These are phyloP conservation scores for Tranzscheliella williamsii DNA, from an alignment of 1,284 basidiomycete species.

Conservation along the genomic window DNA sequence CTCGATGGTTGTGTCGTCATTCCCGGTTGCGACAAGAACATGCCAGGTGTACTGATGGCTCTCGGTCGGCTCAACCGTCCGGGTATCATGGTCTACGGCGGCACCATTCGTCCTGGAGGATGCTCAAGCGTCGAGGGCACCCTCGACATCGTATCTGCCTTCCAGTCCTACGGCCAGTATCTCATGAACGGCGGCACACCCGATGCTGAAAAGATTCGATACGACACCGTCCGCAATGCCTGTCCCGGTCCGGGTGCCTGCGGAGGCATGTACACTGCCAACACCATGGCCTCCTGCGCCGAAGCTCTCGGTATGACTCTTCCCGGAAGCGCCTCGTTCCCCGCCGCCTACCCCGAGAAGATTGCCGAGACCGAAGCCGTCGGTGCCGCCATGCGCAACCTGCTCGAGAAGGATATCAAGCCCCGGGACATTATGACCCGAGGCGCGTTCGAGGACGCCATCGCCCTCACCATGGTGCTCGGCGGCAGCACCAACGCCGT, in stretches of 20 bases:
- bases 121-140: slow-evolving; percentile 44
- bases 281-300: slow-evolving; percentile 59
- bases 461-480: slow-evolving; percentile 59
- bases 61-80: slow-evolving; percentile 59
- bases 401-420: slow-evolving; percentile 58
- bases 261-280: slow-evolving; percentile 61
- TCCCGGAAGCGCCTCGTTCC: slow-evolving; percentile 55
- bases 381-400: slow-evolving; percentile 52
- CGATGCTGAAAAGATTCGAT: slow-evolving; percentile 55
- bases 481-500: slow-evolving; percentile 59
- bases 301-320: slow-evolving; percentile 60
- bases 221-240: slow-evolving; percentile 54
- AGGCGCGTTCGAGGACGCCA: slow-evolving; percentile 57
- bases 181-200: slow-evolving; percentile 52
- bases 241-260: slow-evolving; percentile 60
- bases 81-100: slow-evolving; percentile 60
- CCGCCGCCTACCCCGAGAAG: slow-evolving; percentile 59
- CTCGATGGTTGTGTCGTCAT: slow-evolving; percentile 58
- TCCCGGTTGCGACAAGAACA: slow-evolving; percentile 61
- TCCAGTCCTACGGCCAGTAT: slow-evolving; percentile 60
- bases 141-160: slow-evolving; percentile 58
- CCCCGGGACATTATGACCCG: slow-evolving; percentile 59
- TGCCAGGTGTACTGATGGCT: slow-evolving; percentile 60
- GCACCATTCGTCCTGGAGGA: slow-evolving; percentile 57
- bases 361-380: slow-evolving; percentile 50